Percentiles rank a stretch among this genome's conserved stretches.
Evolutionary conservation across 495 filamentous ascomycete species (phyloP).

Genomic region (Daldinia decipiens): DNA sequence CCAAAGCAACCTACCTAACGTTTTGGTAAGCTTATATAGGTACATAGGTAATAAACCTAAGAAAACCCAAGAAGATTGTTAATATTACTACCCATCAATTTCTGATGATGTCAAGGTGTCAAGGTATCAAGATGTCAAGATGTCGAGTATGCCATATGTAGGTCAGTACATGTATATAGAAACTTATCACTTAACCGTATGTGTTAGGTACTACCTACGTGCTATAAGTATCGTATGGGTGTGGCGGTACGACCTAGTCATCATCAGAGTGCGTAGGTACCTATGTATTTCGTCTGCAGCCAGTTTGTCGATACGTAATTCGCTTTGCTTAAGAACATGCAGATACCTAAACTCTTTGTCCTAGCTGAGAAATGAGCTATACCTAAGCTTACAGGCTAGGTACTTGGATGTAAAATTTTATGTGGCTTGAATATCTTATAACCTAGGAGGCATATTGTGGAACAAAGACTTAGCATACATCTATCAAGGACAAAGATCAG

Average conservation of each 20-base stretch:
- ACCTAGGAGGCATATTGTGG: not conserved
- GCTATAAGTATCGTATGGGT: not conserved
- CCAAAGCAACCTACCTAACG: not conserved
- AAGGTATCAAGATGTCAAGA: no score
- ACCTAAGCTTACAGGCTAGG: no score
- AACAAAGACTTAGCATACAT: not conserved
- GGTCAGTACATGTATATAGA: not conserved
- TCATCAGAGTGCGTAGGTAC: constrained; percentile 5
- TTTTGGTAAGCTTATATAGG: not conserved
- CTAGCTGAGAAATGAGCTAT: not conserved
- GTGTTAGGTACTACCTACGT: not conserved
- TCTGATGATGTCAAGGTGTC: constrained; percentile 2
- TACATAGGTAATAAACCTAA: not conserved
- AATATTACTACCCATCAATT: constrained; percentile 30
- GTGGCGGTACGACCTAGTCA: constrained; percentile 27
- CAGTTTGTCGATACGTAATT: constrained; percentile 13
- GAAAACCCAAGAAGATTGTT: constrained; percentile 9
- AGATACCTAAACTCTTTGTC: constrained; percentile 14
- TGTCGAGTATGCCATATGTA: not conserved
- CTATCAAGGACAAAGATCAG: not conserved
- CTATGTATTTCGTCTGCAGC: constrained; percentile 2
- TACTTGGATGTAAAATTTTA: not conserved
- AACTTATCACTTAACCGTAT: not conserved
- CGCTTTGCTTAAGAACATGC: constrained; percentile 6
- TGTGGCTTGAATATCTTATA: not conserved